Conservation (phyloP, 345 rosid genomes). For the Conringia planisiliqua region DNA sequence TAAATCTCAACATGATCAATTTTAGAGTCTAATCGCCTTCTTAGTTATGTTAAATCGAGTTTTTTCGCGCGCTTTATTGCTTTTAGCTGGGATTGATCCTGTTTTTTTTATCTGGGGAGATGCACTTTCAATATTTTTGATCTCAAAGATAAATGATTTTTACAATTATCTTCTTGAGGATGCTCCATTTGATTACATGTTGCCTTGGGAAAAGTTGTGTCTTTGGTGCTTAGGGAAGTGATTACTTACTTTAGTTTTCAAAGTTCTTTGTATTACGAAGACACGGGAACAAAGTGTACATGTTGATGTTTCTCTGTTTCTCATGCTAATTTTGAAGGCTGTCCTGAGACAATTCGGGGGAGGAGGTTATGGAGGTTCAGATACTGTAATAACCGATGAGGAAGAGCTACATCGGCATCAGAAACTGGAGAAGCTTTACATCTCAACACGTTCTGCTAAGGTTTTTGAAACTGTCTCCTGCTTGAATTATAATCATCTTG, state of each 20-base stretch:
- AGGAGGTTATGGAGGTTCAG: conserved; percentile 85
- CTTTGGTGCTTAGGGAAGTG: not conserved
- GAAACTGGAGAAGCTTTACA: conserved; percentile 83
- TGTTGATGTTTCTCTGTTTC: conserved; percentile 7
- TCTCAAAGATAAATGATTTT: not conserved
- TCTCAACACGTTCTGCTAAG: conserved; percentile 91
- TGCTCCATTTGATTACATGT: not conserved
- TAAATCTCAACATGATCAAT: not conserved
- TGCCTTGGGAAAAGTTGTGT: not conserved
- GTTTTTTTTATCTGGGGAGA: not conserved
- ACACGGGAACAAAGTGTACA: not conserved
- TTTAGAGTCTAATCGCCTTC: not conserved
- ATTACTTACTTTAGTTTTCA: not conserved
- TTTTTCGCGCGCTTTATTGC: not conserved
- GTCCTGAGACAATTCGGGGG: conserved; percentile 90
- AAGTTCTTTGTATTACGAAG: not conserved
- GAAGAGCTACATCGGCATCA: conserved; percentile 77
- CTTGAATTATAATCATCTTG: not conserved
- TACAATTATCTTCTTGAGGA: not conserved
- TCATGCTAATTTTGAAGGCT: conserved; percentile 49
- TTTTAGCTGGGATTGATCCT: not conserved
- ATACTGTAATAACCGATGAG: conserved; percentile 62
- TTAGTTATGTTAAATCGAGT: no score
- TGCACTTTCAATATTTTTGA: not conserved
- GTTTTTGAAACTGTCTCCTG: conserved; percentile 36